Conservation (phyloP, 2,329 filamentous ascomycete genomes). For the Alternaria burnsii region DNA sequence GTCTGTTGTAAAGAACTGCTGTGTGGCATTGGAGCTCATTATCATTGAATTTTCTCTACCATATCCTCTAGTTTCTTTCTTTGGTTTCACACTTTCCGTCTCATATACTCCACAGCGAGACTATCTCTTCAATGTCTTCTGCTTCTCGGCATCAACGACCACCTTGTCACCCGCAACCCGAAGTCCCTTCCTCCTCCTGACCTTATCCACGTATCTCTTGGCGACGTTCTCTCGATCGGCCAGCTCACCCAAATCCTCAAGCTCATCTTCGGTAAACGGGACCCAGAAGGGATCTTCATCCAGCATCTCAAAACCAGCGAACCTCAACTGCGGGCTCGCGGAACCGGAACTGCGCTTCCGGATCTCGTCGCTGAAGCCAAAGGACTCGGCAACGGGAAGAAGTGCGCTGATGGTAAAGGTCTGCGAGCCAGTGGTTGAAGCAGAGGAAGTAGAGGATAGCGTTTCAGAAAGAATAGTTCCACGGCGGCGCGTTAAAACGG, state of each 20-base stretch:
- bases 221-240: slow-evolving; percentile 96
- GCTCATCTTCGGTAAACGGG: slow-evolving; percentile 92
- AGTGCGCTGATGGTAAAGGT: slow-evolving; percentile 94
- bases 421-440: slow-evolving; percentile 90
- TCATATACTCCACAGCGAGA: background rate
- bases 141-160: slow-evolving; percentile 92
- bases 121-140: slow-evolving; percentile 73
- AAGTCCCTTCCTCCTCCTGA: slow-evolving; percentile 86
- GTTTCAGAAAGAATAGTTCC: slow-evolving; percentile 89
- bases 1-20: too few species aligned
- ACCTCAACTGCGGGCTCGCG: slow-evolving; percentile 91
- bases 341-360: slow-evolving; percentile 90
- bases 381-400: slow-evolving; percentile 91
- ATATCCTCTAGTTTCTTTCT: background rate
- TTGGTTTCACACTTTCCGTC: too few species aligned
- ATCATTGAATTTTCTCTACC: background rate
- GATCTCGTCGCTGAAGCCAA: slow-evolving; percentile 96
- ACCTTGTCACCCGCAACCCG: slow-evolving; percentile 72
- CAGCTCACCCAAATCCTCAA: slow-evolving; percentile 94
- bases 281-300: slow-evolving; percentile 99
- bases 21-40: background rate
- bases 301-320: slow-evolving; percentile 89
- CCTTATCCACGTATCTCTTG: slow-evolving; percentile 92
- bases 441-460: slow-evolving; percentile 93
- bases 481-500: slow-evolving; percentile 92